These are phyloP conservation scores for Thamnidium elegans DNA, from an alignment of 192 early-diverging fungal species.

Conservation along the genomic window DNA sequence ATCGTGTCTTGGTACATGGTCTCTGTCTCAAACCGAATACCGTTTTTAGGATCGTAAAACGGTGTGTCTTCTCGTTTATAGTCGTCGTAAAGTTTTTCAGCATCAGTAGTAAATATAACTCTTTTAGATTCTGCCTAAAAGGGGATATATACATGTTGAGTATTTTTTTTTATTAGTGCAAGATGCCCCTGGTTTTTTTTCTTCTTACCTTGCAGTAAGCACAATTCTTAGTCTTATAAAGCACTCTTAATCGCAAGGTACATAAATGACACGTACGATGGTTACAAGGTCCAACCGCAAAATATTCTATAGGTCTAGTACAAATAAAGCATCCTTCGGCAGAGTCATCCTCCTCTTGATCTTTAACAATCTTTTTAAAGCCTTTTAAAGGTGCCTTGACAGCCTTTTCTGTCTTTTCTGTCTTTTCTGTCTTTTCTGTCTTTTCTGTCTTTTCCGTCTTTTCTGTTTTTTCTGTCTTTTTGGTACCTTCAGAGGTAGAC, in stretches of 20 bases:
- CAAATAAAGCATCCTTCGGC: slow-evolving; percentile 82
- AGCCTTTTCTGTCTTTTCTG: background rate
- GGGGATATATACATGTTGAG: background rate
- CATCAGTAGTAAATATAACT: slow-evolving; percentile 74
- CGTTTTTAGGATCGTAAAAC: slow-evolving; percentile 61
- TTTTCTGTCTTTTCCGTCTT: too few relatives aligned
- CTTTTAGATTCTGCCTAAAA: slow-evolving; percentile 71
- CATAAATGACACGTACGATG: slow-evolving; percentile 94
- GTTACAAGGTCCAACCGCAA: slow-evolving; percentile 86
- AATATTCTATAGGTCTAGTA: slow-evolving; percentile 74
- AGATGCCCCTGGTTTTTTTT: background rate
- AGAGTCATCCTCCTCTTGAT: slow-evolving; percentile 34
- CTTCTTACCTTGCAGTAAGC: slow-evolving; percentile 83
- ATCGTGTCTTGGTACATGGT: slow-evolving; percentile 73
- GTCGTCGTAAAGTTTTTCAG: slow-evolving; percentile 54
- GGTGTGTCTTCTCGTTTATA: slow-evolving; percentile 52
- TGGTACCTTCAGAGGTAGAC: background rate
- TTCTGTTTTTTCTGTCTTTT: background rate
- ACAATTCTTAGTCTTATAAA: slow-evolving; percentile 85
- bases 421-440: background rate
- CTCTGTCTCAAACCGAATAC: slow-evolving; percentile 71
- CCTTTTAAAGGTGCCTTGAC: background rate
- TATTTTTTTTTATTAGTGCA: background rate
- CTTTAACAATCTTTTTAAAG: background rate
- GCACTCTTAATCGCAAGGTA: slow-evolving; percentile 81